These are phyloP conservation scores for Penicillium oxalicum DNA, from an alignment of 2,329 filamentous ascomycete species.

Conservation along the genomic window DNA sequence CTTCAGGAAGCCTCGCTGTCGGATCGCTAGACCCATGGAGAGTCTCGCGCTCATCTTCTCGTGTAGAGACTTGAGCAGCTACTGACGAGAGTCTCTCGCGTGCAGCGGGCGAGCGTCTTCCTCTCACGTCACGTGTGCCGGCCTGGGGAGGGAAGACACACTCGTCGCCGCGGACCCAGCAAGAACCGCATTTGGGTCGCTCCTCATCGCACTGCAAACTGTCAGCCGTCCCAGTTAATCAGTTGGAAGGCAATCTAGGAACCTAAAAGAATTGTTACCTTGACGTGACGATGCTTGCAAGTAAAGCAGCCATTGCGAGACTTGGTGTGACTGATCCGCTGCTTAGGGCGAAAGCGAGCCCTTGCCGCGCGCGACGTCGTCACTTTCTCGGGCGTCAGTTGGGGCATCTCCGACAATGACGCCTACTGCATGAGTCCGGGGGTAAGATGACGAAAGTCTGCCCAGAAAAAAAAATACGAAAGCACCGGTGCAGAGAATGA, in stretches of 20 bases:
- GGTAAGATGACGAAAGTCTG: no score
- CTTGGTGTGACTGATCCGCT: slow-evolving; percentile 19
- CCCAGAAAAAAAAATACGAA: no score
- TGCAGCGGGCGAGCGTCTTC: background rate
- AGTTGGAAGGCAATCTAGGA: no score
- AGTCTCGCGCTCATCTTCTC: background rate
- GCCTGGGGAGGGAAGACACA: slow-evolving; percentile 12
- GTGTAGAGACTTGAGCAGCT: background rate
- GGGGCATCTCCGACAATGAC: no score
- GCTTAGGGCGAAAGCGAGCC: slow-evolving; percentile 2
- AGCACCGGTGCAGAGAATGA: no score
- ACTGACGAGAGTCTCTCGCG: background rate
- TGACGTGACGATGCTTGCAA: slow-evolving; percentile 22
- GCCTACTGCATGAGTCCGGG: no score
- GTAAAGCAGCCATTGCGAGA: slow-evolving; percentile 21
- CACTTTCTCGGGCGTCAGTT: no score
- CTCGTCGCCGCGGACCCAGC: slow-evolving; percentile 10
- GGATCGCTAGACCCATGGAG: slow-evolving; percentile 12
- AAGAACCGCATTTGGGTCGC: slow-evolving; percentile 20
- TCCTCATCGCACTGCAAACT: slow-evolving; percentile 21
- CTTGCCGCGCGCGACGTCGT: background rate
- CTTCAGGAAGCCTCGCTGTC: background rate
- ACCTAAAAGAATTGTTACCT: slow-evolving; percentile 10
- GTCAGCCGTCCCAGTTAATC: background rate
- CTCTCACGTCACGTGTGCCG: slow-evolving; percentile 1